Base-by-base conservation (phyloP, 768 basidiomycete genomes). In the Phlebiopsis flavidoalba region DNA sequence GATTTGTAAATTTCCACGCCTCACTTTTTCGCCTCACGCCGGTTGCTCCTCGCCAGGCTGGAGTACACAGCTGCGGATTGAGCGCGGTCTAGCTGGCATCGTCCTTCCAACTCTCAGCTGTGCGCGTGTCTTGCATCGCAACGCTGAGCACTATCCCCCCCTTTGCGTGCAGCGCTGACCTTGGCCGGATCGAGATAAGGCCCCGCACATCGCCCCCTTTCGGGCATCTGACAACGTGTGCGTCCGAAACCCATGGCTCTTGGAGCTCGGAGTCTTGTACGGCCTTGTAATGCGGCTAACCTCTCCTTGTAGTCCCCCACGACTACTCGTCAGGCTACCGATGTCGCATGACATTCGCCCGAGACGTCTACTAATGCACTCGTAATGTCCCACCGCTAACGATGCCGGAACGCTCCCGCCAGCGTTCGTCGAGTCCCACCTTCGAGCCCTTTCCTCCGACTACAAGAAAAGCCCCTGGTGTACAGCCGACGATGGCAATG, bases 281-380 rank as follows among this genome's bases (percentile, higher is more conserved):
- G 17, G 12, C 40, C 11, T 43, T 12, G 12, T 17, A 12, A 43
- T 43, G 40, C 40, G 10, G 3, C 17, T 43, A 10, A 43, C 15
- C 33, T n/a, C 52, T 33, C 33, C 33, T 36, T 12, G 15, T n/a
- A 36, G 31, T 17, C 52, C 35, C 17, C 52, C 52, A 35, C 52
- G 5, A 36, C 51, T 15, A 35, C 52, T 17, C 50, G 10, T 26
- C 24, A n/a, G 35, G 33, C 14, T n/a, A 17, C 35, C 19, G 8
- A 55, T 55, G 54, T 45, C 54, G 8, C 54, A 31, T 19, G 21
- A 55, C 54, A 55, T 55, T n/a, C 21, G 54, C 54, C 22, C 54
- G 54, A 21, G 54, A 55, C 19, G 54, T 55, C 54, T 55, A 55
- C 54, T n/a, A 55, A 55, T 24, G 54, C 54, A n/a, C 40, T 45